A percentile compares a stretch with the other conserved stretches of the same genome.
phyloP scores from a whole-genome alignment of 352 stramenopile species.

The Phytopythium vexans region DNA sequence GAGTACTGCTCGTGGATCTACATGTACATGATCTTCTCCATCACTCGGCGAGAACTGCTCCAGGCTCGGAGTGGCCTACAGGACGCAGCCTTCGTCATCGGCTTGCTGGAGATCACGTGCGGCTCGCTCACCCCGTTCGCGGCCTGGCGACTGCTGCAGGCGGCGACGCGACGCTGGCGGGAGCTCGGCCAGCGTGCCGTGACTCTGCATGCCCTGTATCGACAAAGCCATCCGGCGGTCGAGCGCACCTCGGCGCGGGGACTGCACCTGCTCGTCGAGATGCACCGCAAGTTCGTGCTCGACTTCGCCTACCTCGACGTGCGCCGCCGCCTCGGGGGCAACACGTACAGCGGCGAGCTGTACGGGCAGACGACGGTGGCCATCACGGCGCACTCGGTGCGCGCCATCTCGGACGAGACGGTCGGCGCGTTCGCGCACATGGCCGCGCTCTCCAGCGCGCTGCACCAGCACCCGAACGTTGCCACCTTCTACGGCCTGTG shows the following conservation, averaged over 20 bases:
- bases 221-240: slow-evolving; percentile 18
- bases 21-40: slow-evolving; percentile 34
- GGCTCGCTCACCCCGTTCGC: slow-evolving; percentile 14
- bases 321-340: slow-evolving; percentile 43
- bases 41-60: slow-evolving; percentile 13
- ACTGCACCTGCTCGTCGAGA: slow-evolving; percentile 66
- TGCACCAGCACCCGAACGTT: slow-evolving; percentile 65
- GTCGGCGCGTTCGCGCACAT: slow-evolving; percentile 55
- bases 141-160: slow-evolving; percentile 31
- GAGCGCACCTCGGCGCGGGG: slow-evolving; percentile 34
- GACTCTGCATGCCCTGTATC: slow-evolving; percentile 19
- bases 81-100: slow-evolving; percentile 18
- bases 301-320: slow-evolving; percentile 72
- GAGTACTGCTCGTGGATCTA: slow-evolving; percentile 33
- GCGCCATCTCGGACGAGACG: slow-evolving; percentile 46
- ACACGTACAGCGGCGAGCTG: slow-evolving; percentile 34
- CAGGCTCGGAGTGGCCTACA: background rate
- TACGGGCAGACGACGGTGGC: slow-evolving; percentile 34
- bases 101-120: slow-evolving; percentile 24
- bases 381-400: slow-evolving; percentile 59
- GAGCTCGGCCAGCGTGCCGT: slow-evolving; percentile 25
- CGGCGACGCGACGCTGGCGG: slow-evolving; percentile 52
- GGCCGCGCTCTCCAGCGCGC: slow-evolving; percentile 32
- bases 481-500: slow-evolving; percentile 57
- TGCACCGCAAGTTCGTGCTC: slow-evolving; percentile 70